phyloP scores from a whole-genome alignment of 2,329 filamentous ascomycete genomes.

The Kalmusia sp. region DNA sequence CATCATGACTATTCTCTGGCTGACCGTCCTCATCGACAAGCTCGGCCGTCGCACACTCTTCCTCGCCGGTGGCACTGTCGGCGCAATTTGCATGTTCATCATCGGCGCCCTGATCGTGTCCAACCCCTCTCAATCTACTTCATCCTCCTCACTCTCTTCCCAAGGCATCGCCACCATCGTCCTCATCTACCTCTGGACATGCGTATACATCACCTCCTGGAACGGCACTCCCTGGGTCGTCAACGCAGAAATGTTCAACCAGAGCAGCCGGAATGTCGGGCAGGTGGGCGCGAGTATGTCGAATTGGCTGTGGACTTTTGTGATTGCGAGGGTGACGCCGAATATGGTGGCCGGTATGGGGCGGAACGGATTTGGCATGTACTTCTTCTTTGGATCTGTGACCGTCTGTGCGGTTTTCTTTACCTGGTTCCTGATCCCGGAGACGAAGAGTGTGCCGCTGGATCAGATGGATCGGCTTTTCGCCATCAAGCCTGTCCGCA shows the following conservation, averaged over 20 bases:
- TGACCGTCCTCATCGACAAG: slow-evolving; percentile 72
- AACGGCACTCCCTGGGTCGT: slow-evolving; percentile 79
- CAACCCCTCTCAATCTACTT: slow-evolving; percentile 31
- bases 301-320: slow-evolving; percentile 78
- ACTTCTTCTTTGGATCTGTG: slow-evolving; percentile 58
- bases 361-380: slow-evolving; percentile 46
- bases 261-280: slow-evolving; percentile 68
- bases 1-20: slow-evolving; percentile 72
- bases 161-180: slow-evolving; percentile 69
- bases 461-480: slow-evolving; percentile 58
- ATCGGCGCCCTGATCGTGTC: slow-evolving; percentile 64
- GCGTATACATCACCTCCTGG: slow-evolving; percentile 74
- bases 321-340: slow-evolving; percentile 72
- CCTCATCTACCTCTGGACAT: slow-evolving; percentile 79
- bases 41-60: slow-evolving; percentile 69
- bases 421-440: slow-evolving; percentile 49
- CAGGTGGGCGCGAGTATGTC: slow-evolving; percentile 69
- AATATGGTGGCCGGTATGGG: slow-evolving; percentile 64
- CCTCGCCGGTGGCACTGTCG: slow-evolving; percentile 67
- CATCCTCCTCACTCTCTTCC: slow-evolving; percentile 39
- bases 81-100: slow-evolving; percentile 69
- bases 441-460: slow-evolving; percentile 55
- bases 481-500: slow-evolving; percentile 51
- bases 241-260: slow-evolving; percentile 77
- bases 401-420: slow-evolving; percentile 41